Evolutionary conservation across 257 asterid genomes (phyloP), one percentile per base, ranked within the genome.

Genomic region (Phtheirospermum japonicum): DNA sequence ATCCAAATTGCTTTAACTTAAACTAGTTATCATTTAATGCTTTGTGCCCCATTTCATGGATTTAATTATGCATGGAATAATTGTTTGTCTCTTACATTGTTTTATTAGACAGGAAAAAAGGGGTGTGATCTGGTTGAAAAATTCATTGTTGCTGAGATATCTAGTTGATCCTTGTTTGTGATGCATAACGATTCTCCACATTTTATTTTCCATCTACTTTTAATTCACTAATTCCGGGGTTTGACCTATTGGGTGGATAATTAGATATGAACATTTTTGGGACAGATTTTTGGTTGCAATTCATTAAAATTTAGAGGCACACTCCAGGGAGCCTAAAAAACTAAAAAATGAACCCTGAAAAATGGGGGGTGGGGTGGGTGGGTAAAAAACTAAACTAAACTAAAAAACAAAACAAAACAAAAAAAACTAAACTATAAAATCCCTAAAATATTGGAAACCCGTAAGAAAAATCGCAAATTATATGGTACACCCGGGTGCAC

Each of bases 61-160:
- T 71, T 37, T 12, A 9, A 62, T 26, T 58, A 64, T 66, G 59
- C 39, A 12, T 31, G 59, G 2, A n/a, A 28, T 33, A 17, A 11
- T 5, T 4, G n/a, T 13, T 57, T 40, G 43, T 34, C 19, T 10
- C 26, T 16, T 60, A 19, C n/a, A 40, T 40, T 12, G 14, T 40
- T 40, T 40, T 40, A 40, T 40, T 40, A 12, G 48, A 16, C 3
- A 10, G 48, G 13, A 56, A 45, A 48, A 23, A n/a, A 52, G 63
- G 56, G n/a, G 6, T 53, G 33, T 30, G 37, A 50, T 32, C 57
- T 66, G 57, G 54, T 55, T 40, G 55, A 17, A 40, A 16, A 14
- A 46, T 57, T 9, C 9, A n/a, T n/a, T n/a, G 1, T 37, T 20
- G 32, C 40, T 23, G 54, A 30, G 49, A 10, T 34, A 19, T n/a